Base-by-base conservation (phyloP, 2,329 filamentous ascomycete genomes). In the Diaporthe sp. region DNA sequence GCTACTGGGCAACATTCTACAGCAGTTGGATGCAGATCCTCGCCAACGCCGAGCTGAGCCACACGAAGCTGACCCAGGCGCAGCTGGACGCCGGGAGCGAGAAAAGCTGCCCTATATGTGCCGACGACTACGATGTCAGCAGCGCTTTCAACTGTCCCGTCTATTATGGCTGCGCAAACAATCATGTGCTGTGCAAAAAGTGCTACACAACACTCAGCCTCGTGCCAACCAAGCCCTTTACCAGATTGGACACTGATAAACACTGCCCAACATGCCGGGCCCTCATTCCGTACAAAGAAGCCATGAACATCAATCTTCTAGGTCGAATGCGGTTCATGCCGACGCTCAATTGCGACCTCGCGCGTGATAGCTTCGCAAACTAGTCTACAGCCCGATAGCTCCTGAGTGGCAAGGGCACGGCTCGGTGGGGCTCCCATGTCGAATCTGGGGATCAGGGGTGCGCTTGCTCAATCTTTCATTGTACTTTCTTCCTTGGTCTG, bases 151-250 rank as follows among this genome's bases (percentile, higher is more conserved):
- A 61, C 30, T 53, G 30, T 8, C 42, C 44, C 4, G 56, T 63
- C 8, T 37, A 9, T 4, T 42, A 63, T 2, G 13, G 27, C 4
- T 71, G 44, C 42, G 17, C 22, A 2, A 71, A 71, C 44, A 19
- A 19, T 3, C 70, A 63, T 19, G 27, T 27, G 0, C 19, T 71
- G 10, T 61, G 58, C 15, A 19, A 42, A 10, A 61, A 51, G 56
- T 71, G 56, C 56, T 71, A 42, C 22, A 63, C n/a, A 19, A 19
- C 13, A 4, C 32, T 63, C 25, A 63, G 56, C 44, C 37, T 71
- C 4, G 17, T 27, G 42, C 70, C 70, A 2, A 63, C n/a, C 5
- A 63, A 19, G 17, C 56, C 70, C n/a, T 71, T 53, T 12, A 55
- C 8, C 17, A 19, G 19, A 0, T n/a, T 55, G 13, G 8, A 8